A percentile compares a stretch with the other conserved stretches of the same genome.
Conservation (phyloP, 2,329 filamentous ascomycete genomes). For the Talaromyces sp. region DNA sequence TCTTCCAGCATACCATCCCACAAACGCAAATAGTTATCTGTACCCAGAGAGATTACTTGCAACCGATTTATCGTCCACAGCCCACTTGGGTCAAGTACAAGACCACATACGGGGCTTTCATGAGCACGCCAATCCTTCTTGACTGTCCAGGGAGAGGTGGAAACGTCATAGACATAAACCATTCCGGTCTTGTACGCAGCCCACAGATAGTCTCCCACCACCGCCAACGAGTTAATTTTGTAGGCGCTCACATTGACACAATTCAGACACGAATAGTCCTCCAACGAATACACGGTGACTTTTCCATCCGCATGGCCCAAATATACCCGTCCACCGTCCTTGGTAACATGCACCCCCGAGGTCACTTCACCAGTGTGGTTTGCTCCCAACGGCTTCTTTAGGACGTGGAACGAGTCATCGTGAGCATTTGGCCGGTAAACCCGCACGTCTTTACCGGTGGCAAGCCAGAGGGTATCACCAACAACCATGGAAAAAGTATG, state of each 20-base stretch:
- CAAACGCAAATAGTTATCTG: slow-evolving; percentile 74
- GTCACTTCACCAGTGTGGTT: slow-evolving; percentile 81
- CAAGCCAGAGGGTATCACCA: slow-evolving; percentile 83
- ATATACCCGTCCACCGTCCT: slow-evolving; percentile 73
- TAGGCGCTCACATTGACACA: slow-evolving; percentile 85
- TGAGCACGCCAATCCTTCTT: slow-evolving; percentile 96
- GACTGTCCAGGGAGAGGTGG: slow-evolving; percentile 75
- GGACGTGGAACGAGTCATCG: slow-evolving; percentile 67
- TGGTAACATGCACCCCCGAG: slow-evolving; percentile 70
- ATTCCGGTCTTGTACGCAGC: slow-evolving; percentile 91
- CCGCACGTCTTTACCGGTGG: slow-evolving; percentile 78
- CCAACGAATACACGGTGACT: slow-evolving; percentile 82
- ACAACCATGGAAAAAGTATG: slow-evolving; percentile 86
- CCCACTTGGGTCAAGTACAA: slow-evolving; percentile 74
- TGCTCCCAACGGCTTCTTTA: slow-evolving; percentile 65
- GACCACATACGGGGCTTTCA: slow-evolving; percentile 71
- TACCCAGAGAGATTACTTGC: slow-evolving; percentile 81
- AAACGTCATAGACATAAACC: slow-evolving; percentile 87
- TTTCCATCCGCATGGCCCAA: slow-evolving; percentile 93
- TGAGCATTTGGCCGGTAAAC: slow-evolving; percentile 72
- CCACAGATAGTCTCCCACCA: slow-evolving; percentile 81
- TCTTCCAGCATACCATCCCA: slow-evolving; percentile 95
- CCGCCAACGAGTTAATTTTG: slow-evolving; percentile 85
- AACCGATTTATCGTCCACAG: slow-evolving; percentile 79
- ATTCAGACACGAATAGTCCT: slow-evolving; percentile 70